phyloP scores from a whole-genome alignment of 345 rosid genomes.

The Moricandia arvensis region DNA sequence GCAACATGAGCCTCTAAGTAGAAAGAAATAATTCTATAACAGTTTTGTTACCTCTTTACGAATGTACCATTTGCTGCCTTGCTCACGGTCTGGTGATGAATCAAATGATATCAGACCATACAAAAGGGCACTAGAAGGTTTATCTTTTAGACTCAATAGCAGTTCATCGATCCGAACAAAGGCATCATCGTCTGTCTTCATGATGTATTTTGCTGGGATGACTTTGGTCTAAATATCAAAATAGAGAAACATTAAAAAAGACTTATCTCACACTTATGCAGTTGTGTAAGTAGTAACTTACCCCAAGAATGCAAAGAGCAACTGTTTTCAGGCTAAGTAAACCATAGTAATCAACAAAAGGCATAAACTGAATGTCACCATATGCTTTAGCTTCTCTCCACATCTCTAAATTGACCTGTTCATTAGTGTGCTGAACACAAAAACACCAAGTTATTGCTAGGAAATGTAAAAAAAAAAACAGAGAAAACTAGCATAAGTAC shows the following conservation, averaged over 20 bases:
- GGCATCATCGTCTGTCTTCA: constrained; percentile 97
- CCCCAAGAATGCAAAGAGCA: constrained; percentile 87
- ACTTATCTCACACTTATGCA: constrained; percentile 3
- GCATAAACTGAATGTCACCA: constrained; percentile 86
- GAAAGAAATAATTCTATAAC: neutral
- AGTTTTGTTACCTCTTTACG: constrained; percentile 48
- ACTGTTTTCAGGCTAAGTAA: constrained; percentile 77
- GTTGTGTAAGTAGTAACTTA: constrained; percentile 31
- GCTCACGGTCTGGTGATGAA: constrained; percentile 75
- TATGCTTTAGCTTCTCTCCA: constrained; percentile 91
- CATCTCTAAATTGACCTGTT: constrained; percentile 68
- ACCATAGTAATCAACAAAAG: constrained; percentile 87
- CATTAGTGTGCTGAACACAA: constrained; percentile 60
- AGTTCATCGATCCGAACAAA: constrained; percentile 85
- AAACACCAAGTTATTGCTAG: constrained; percentile 7
- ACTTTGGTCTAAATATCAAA: constrained; percentile 70
- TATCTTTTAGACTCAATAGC: constrained; percentile 54
- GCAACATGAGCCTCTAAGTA: neutral
- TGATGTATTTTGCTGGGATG: constrained; percentile 74
- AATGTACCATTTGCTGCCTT: constrained; percentile 87
- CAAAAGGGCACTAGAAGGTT: constrained; percentile 60
- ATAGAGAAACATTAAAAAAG: neutral
- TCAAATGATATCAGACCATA: constrained; percentile 70
- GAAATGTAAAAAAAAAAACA: neutral
- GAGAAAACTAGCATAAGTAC: constrained; percentile 31